Evolutionary conservation across 352 stramenopile genomes (phyloP).

Genomic region (Globisporangium canariense): DNA sequence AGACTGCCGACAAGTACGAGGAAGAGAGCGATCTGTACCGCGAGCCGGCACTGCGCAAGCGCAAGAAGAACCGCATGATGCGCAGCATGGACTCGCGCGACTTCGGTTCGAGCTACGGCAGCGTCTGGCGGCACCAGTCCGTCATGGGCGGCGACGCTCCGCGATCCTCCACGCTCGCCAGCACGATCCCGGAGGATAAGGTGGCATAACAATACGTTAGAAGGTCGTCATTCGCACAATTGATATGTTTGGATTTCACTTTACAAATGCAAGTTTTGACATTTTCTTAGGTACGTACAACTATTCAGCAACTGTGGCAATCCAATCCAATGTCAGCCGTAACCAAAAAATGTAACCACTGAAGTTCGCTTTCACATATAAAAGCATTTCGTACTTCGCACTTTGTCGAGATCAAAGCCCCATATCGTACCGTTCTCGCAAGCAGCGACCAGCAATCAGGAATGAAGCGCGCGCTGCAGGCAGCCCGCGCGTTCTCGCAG

Average conservation of each 20-base stretch:
- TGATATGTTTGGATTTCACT: neutral
- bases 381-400: neutral
- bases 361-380: neutral
- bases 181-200: conserved; percentile 10
- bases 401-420: neutral
- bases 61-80: conserved; percentile 19
- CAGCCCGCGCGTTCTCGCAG: conserved; percentile 53
- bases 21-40: conserved; percentile 74
- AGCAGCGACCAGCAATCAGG: neutral
- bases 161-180: conserved; percentile 2
- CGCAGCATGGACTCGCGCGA: conserved; percentile 13
- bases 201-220: neutral
- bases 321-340: neutral
- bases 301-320: too few species aligned
- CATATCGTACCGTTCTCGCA: neutral
- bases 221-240: neutral
- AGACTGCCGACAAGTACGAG: conserved; percentile 21
- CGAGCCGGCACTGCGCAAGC: conserved; percentile 54
- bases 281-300: too few species aligned
- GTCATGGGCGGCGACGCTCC: neutral
- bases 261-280: neutral
- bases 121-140: conserved; percentile 12
- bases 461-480: conserved; percentile 35
- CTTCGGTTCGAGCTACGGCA: conserved; percentile 15
- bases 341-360: neutral